phyloP scores from a whole-genome alignment of 2,329 filamentous ascomycete genomes.

The Alternaria tenuissima region DNA sequence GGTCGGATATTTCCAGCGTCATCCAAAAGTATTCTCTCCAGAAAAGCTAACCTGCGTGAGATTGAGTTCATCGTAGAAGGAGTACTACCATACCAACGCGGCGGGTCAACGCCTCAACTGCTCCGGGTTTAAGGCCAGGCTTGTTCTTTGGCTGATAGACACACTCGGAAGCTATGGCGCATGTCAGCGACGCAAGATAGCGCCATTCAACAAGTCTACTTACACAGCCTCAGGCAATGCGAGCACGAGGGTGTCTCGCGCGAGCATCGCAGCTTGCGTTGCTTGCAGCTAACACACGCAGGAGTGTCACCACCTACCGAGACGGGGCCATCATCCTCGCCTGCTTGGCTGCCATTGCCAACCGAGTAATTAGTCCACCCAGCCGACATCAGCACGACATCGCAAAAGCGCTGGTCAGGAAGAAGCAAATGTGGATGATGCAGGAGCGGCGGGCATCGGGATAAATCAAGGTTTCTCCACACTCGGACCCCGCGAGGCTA shows the following conservation, averaged over 20 bases:
- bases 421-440: conserved; percentile 31
- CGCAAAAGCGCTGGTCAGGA: conserved; percentile 24
- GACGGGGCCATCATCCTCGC: conserved; percentile 36
- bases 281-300: conserved; percentile 45
- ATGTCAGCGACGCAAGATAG: conserved; percentile 17
- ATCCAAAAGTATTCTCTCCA: conserved; percentile 44
- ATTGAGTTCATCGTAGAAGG: conserved; percentile 1
- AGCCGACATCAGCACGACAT: conserved; percentile 43
- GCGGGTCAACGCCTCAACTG: conserved; percentile 44
- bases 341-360: conserved; percentile 30
- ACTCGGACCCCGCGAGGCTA: conserved; percentile 32
- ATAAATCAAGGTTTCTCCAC: conserved; percentile 37
- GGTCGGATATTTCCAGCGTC: conserved; percentile 34
- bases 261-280: conserved; percentile 44
- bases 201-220: conserved; percentile 10
- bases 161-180: conserved; percentile 35
- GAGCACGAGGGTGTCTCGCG: conserved; percentile 43
- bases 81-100: conserved; percentile 36
- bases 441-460: conserved; percentile 36
- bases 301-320: conserved; percentile 40
- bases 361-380: conserved; percentile 46
- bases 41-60: conserved; percentile 34
- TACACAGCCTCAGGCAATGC: conserved; percentile 46
- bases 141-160: conserved; percentile 46
- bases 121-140: conserved; percentile 45